A percentile compares a stretch with the other conserved stretches of the same genome.
phyloP scores from a whole-genome alignment of 2,329 filamentous ascomycete species.

The Dactylonectria macrodidyma region DNA sequence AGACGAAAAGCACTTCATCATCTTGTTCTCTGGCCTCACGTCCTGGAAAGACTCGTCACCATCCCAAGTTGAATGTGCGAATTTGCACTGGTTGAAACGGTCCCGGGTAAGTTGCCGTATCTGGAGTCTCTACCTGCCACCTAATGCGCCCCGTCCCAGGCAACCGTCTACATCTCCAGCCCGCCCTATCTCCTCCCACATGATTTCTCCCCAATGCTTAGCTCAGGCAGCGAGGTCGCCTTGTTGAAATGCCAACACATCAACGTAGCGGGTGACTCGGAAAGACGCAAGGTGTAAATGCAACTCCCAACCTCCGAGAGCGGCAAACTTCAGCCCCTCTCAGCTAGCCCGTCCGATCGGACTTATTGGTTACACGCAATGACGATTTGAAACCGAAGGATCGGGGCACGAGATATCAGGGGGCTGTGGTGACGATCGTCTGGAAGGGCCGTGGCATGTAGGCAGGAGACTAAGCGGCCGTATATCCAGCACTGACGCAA shows the following conservation, averaged over 20 bases:
- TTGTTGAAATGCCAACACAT: neutral
- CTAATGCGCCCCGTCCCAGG: neutral
- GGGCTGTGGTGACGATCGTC: no score
- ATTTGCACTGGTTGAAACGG: no score
- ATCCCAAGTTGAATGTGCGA: no score
- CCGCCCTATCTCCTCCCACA: neutral
- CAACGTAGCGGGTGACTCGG: conserved; percentile 5
- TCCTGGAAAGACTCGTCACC: no score
- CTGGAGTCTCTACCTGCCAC: neutral
- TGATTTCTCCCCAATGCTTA: neutral
- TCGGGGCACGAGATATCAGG: neutral
- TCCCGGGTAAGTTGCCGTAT: no score
- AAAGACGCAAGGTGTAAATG: conserved; percentile 7
- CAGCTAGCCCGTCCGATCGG: neutral
- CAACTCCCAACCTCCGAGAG: neutral
- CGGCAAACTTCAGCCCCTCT: conserved; percentile 20
- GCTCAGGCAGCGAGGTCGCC: neutral
- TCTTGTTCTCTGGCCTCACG: no score
- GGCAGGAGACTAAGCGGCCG: neutral
- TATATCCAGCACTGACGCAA: neutral
- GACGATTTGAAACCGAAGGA: neutral
- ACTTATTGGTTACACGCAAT: neutral
- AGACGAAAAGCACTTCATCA: no score
- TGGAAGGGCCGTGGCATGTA: no score
- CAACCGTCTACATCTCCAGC: neutral